Evolutionary conservation across 2,329 filamentous ascomycete species (phyloP).

Genomic region (Nemania sp.): DNA sequence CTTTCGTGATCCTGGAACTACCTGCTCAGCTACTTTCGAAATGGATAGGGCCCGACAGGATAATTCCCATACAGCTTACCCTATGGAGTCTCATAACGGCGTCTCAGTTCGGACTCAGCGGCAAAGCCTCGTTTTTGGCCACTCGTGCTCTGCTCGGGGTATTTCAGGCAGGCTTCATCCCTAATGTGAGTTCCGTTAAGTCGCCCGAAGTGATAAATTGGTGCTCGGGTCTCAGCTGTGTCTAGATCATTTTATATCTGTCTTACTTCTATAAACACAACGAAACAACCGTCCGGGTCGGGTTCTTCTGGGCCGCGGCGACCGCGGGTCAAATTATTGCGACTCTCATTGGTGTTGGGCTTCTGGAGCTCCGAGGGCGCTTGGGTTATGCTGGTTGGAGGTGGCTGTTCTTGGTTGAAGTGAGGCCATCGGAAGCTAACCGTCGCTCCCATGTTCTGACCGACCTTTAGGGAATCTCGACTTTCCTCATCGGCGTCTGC

Average conservation of each 20-base stretch:
- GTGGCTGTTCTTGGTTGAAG: conserved; percentile 57
- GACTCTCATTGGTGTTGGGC: conserved; percentile 41
- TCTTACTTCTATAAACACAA: conserved; percentile 39
- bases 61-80: conserved; percentile 35
- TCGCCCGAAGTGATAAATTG: not conserved
- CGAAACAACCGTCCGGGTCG: conserved; percentile 43
- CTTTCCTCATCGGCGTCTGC: conserved; percentile 47
- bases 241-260: conserved; percentile 36
- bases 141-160: conserved; percentile 34
- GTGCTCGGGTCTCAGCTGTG: not conserved
- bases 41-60: conserved; percentile 41
- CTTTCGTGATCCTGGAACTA: conserved; percentile 59
- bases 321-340: conserved; percentile 33
- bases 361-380: conserved; percentile 43
- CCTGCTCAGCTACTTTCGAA: conserved; percentile 64
- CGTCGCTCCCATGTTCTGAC: not conserved
- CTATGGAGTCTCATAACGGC: conserved; percentile 34
- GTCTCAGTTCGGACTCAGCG: conserved; percentile 31
- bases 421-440: conserved; percentile 31
- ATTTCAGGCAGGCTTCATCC: conserved; percentile 38
- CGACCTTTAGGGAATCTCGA: conserved; percentile 30
- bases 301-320: conserved; percentile 35
- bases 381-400: conserved; percentile 42
- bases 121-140: conserved; percentile 30
- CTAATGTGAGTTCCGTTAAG: conserved; percentile 30